Evolutionary conservation across 805 yeast genomes (phyloP).

Genomic region (Starmerella bombicola): DNA sequence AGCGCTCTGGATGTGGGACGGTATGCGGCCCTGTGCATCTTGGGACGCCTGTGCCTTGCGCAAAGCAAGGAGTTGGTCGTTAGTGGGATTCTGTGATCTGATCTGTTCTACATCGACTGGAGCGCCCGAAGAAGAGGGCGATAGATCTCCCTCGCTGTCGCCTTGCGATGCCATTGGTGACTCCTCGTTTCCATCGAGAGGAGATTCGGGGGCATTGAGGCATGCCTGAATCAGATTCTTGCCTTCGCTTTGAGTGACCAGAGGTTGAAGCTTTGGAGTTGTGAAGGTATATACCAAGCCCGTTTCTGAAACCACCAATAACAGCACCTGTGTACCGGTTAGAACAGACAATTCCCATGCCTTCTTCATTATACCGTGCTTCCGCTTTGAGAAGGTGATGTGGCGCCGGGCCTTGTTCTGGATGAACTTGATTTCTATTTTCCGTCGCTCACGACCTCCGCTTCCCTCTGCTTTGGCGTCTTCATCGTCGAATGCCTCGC

Average conservation of each 20-base stretch:
- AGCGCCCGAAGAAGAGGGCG: constrained; percentile 5
- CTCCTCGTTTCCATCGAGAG: constrained; percentile 22
- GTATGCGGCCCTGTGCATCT: constrained; percentile 9
- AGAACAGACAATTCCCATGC: constrained; percentile 95
- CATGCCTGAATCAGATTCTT: constrained; percentile 94
- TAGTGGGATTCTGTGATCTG: constrained; percentile 2
- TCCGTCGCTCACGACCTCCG: constrained; percentile 50
- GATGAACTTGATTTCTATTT: constrained; percentile 92
- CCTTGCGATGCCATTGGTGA: constrained; percentile 3
- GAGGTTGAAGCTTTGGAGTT: constrained; percentile 96
- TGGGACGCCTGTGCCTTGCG: constrained; percentile 12
- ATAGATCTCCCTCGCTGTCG: constrained; percentile 1
- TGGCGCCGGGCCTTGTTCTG: constrained; percentile 97
- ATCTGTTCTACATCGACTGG: constrained; percentile 30
- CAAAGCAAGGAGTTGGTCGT: background rate
- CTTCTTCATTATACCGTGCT: constrained; percentile 98
- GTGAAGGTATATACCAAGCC: constrained; percentile 97
- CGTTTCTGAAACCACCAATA: constrained; percentile 94
- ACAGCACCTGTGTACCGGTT: constrained; percentile 92
- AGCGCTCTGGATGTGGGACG: constrained; percentile 4
- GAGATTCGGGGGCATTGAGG: constrained; percentile 84
- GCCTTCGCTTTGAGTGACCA: constrained; percentile 95
- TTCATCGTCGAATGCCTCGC: constrained; percentile 33
- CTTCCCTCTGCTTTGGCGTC: constrained; percentile 31
- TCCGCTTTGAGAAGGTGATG: constrained; percentile 93